A percentile compares a stretch with the other conserved stretches of the same genome.
Evolutionary conservation across 2,329 filamentous ascomycete species (phyloP).

Genomic region (Endothia cerciana): DNA sequence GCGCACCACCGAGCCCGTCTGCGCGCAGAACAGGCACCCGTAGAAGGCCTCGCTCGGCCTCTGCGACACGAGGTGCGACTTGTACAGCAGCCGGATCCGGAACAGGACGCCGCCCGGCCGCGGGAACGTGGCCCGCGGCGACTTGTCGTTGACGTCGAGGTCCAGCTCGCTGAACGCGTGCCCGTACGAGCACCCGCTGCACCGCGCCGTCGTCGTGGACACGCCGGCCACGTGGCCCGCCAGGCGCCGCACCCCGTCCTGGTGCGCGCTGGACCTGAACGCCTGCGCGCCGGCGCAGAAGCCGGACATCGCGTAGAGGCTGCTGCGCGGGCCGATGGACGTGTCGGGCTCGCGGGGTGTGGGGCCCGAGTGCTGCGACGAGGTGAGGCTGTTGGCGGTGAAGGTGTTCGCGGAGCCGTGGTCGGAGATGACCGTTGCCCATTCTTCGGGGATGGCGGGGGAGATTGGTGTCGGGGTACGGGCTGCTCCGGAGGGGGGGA

Average conservation of each 20-base stretch:
- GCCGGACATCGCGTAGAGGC: slow-evolving; percentile 41
- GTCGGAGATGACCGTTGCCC: slow-evolving; percentile 16
- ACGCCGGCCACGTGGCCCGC: slow-evolving; percentile 32
- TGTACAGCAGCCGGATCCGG: slow-evolving; percentile 47
- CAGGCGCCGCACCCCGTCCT: slow-evolving; percentile 41
- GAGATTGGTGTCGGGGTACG: not conserved
- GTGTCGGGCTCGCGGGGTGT: slow-evolving; percentile 34
- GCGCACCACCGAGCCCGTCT: slow-evolving; percentile 39
- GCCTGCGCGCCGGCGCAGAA: slow-evolving; percentile 45
- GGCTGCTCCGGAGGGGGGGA: not conserved
- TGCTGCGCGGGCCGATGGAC: slow-evolving; percentile 42
- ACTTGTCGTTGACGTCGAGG: slow-evolving; percentile 23
- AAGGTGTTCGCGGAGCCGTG: slow-evolving; percentile 21
- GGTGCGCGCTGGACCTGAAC: slow-evolving; percentile 41
- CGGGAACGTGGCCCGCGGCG: slow-evolving; percentile 20
- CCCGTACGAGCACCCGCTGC: slow-evolving; percentile 30
- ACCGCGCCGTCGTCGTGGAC: slow-evolving; percentile 15
- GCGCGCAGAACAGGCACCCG: slow-evolving; percentile 46
- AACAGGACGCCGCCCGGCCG: slow-evolving; percentile 38
- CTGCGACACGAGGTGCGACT: slow-evolving; percentile 44
- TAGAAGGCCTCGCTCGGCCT: slow-evolving; percentile 40
- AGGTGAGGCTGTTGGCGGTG: slow-evolving; percentile 14
- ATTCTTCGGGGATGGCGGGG: slow-evolving; percentile 14
- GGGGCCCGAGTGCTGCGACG: slow-evolving; percentile 18
- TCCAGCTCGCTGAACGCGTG: slow-evolving; percentile 26